phyloP scores from a whole-genome alignment of 2,329 filamentous ascomycete species.

The Sporothrix inflata region DNA sequence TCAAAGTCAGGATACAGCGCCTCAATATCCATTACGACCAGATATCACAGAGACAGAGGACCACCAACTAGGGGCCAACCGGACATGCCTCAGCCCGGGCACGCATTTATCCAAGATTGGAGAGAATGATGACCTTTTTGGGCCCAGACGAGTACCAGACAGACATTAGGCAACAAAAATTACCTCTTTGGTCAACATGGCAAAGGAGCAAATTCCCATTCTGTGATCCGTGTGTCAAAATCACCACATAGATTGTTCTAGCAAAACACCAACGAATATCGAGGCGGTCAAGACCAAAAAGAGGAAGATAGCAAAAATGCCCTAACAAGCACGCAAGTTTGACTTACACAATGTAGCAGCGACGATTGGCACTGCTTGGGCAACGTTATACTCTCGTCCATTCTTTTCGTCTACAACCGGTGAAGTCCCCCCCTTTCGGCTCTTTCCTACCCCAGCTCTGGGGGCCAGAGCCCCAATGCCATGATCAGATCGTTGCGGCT shows the following conservation, averaged over 20 bases:
- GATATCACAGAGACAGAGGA: conserved; percentile 13
- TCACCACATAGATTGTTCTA: not conserved
- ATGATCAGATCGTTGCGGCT: conserved; percentile 12
- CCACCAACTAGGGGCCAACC: not conserved
- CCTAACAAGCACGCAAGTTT: not conserved
- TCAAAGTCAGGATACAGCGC: not conserved
- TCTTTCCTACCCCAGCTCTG: not conserved
- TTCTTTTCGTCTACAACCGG: not conserved
- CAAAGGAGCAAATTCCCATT: conserved; percentile 15
- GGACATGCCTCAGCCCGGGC: conserved; percentile 16
- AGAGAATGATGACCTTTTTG: not conserved
- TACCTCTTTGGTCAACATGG: not conserved
- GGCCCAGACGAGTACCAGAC: not conserved
- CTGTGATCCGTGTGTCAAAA: conserved; percentile 17
- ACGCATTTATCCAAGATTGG: conserved; percentile 13
- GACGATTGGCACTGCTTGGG: not conserved
- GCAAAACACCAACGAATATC: not conserved
- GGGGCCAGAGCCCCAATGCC: not conserved
- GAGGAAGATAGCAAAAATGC: not conserved
- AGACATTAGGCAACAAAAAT: not conserved
- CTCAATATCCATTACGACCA: conserved; percentile 7
- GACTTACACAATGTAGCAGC: not conserved
- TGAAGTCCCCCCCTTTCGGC: not conserved
- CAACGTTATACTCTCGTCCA: not conserved
- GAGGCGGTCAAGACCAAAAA: not conserved